Percentiles rank a stretch among this genome's conserved stretches.
phyloP scores from a whole-genome alignment of 1,139 yeast species.

The Ogataea hybrid region DNA sequence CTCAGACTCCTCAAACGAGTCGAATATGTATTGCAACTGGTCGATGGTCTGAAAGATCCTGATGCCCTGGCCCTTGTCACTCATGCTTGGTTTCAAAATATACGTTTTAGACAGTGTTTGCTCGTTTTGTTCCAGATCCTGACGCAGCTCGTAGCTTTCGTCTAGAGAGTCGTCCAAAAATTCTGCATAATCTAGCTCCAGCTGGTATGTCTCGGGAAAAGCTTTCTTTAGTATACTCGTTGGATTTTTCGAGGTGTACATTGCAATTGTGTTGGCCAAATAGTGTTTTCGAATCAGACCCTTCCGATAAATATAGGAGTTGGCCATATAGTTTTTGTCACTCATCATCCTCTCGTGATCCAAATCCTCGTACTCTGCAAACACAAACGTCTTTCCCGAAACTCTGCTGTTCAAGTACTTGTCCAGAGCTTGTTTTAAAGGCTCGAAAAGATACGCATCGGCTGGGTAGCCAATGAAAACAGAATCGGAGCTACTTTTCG shows the following conservation, averaged over 20 bases:
- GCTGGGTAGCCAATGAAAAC: slow-evolving; percentile 26
- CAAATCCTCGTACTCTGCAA: slow-evolving; percentile 86
- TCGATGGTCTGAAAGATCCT: slow-evolving; percentile 73
- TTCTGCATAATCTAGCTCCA: slow-evolving; percentile 96
- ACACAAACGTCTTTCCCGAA: slow-evolving; percentile 54
- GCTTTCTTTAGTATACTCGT: slow-evolving; percentile 55
- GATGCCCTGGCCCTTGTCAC: slow-evolving; percentile 96
- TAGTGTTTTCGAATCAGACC: slow-evolving; percentile 89
- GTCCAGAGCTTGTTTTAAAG: slow-evolving; percentile 37
- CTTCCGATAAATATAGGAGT: slow-evolving; percentile 83
- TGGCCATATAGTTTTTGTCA: slow-evolving; percentile 54
- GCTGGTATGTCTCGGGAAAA: slow-evolving; percentile 71
- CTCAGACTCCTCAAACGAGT: slow-evolving; percentile 77
- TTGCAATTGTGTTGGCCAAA: slow-evolving; percentile 74
- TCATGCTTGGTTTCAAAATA: slow-evolving; percentile 95
- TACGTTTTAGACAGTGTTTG: slow-evolving; percentile 46
- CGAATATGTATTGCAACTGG: slow-evolving; percentile 78
- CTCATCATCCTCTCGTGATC: slow-evolving; percentile 61
- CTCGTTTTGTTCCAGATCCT: slow-evolving; percentile 63
- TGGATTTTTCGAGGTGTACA: slow-evolving; percentile 74
- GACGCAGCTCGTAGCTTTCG: slow-evolving; percentile 84
- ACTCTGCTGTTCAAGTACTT: slow-evolving; percentile 29
- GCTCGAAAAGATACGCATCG: slow-evolving; percentile 56
- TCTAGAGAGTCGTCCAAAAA: slow-evolving; percentile 91
- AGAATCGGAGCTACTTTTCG: slow-evolving; percentile 6